Base-by-base conservation (phyloP, 2,329 filamentous ascomycete species). In the Trichoderma breve region DNA sequence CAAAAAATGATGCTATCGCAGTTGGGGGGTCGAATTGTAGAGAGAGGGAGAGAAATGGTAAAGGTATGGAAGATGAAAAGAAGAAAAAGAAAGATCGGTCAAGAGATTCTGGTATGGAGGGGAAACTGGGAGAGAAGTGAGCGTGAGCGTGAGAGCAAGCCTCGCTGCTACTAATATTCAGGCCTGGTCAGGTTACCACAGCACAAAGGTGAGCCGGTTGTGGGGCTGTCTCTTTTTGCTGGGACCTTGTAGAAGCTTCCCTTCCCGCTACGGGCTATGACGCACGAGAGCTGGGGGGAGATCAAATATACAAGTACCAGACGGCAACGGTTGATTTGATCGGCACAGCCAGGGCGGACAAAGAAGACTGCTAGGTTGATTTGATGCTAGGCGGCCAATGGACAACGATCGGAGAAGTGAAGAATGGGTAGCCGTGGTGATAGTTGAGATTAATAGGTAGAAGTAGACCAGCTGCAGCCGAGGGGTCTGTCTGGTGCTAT, bases 231-330 rank as follows among this genome's bases (percentile, higher is more conserved):
- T 24, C 3, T 43, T 53, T 21, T 36, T 70, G 57, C 66, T 79
- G 72, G 78, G 77, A 80, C 74, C 77, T 80, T 79, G 79, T 81
- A 76, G 79, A 80, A 81, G 73, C 71, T 76, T 76, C 75, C 43
- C 61, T 43, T 64, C 62, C 36, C 61, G 43, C 64, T 65, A 53
- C 71, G n/a, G 32, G 39, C 66, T 32, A 70, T 70, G 66, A 70
- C 66, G 66, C 66, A 70, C 66, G 66, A 69, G 28, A 34, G 66
- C 55, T 60, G 55, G 21, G 47, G 55, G 28, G 12, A 6, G 6
- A 58, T 30, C 6, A 58, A 28, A 5, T 58, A 30, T 2, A 51
- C 36, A 24, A 3, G 15, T 36, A n/a, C 9, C 18, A 36, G n/a
- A 47, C 18, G n/a, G 9, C 8, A 53, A 24, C 47, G 47, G 7